Evolutionary conservation across 805 yeast species (phyloP).

Genomic region (Candida dendrica): DNA sequence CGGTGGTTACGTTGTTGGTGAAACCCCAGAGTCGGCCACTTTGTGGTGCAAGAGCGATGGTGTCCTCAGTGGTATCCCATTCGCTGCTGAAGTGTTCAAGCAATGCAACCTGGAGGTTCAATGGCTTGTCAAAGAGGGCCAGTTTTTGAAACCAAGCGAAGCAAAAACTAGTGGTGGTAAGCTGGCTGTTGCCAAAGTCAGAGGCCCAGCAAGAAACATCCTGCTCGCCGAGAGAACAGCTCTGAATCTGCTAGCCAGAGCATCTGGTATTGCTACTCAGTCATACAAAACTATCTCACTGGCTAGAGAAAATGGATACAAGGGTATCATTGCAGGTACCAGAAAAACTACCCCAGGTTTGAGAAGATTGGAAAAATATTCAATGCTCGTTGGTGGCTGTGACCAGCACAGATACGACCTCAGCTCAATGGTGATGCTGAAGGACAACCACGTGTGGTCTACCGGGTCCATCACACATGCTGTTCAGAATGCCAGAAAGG

Average conservation of each 20-base stretch:
- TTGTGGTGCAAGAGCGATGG: constrained; percentile 79
- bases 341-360: constrained; percentile 97
- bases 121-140: constrained; percentile 75
- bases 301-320: constrained; percentile 64
- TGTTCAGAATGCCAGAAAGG: constrained; percentile 65
- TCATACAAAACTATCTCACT: constrained; percentile 47
- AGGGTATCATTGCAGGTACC: constrained; percentile 89
- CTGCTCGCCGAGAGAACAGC: constrained; percentile 83
- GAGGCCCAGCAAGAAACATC: constrained; percentile 74
- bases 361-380: constrained; percentile 80
- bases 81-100: constrained; percentile 74
- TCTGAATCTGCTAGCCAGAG: constrained; percentile 70
- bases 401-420: constrained; percentile 90
- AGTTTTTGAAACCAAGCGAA: constrained; percentile 35
- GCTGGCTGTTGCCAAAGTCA: constrained; percentile 67
- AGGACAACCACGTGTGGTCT: constrained; percentile 89
- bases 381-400: constrained; percentile 93
- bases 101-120: constrained; percentile 67
- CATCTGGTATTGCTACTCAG: constrained; percentile 84
- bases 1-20: constrained; percentile 95
- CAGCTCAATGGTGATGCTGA: constrained; percentile 91
- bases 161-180: constrained; percentile 41
- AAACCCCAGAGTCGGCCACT: constrained; percentile 60
- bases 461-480: constrained; percentile 90
- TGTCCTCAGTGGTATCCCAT: constrained; percentile 78